Evolutionary conservation across 169 alveolate genomes (phyloP).

Genomic region (Plasmodium relictum): DNA sequence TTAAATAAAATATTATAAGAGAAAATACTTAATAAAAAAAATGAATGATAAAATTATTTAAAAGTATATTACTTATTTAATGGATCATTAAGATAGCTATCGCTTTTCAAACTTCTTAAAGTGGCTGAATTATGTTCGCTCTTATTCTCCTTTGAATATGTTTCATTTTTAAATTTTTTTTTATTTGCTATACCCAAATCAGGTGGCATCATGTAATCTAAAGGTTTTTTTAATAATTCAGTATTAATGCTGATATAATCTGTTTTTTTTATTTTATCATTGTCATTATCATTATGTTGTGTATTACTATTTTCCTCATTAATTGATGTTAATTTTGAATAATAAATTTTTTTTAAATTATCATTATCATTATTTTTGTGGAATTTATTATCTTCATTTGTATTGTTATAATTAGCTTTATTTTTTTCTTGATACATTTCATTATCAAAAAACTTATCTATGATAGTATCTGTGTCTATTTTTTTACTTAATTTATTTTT

Average conservation of each 20-base stretch:
- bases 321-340: slow-evolving; percentile 30
- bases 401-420: not conserved
- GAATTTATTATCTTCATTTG: not conserved
- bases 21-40: too few relatives aligned
- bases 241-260: slow-evolving; percentile 2
- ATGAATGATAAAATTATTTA: too few relatives aligned
- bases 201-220: slow-evolving; percentile 65
- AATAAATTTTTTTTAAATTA: slow-evolving; percentile 12
- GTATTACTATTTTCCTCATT: not conserved
- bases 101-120: slow-evolving; percentile 25
- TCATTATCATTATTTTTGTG: not conserved
- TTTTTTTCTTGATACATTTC: not conserved
- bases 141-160: not conserved
- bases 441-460: slow-evolving; percentile 34
- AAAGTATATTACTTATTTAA: slow-evolving; percentile 30
- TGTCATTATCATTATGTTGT: not conserved
- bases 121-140: slow-evolving; percentile 26
- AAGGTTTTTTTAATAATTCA: slow-evolving; percentile 12
- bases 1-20: not conserved
- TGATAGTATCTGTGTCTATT: slow-evolving; percentile 28
- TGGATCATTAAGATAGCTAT: slow-evolving; percentile 31
- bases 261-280: not conserved
- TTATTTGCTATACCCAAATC: slow-evolving; percentile 33
- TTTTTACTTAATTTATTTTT: not conserved
- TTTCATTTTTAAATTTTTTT: slow-evolving; percentile 23